Base-by-base conservation (phyloP, 495 filamentous ascomycete species). In the Echria macrotheca region DNA sequence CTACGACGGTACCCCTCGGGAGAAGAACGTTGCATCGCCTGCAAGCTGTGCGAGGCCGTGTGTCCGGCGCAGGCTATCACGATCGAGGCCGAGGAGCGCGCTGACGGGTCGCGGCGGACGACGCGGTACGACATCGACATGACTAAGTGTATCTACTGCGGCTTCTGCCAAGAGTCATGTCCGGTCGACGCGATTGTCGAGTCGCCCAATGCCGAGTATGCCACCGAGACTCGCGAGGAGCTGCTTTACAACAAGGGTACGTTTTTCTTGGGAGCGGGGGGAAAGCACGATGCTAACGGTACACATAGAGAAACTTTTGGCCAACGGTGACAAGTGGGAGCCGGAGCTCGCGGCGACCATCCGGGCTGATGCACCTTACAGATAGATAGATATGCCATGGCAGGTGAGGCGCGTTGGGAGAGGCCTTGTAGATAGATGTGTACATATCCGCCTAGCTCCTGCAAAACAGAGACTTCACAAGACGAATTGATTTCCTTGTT, bases 101-200 rank as follows among this genome's bases (percentile, higher is more conserved):
- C 84, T 61, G 93, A 98, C 61, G 93, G 93, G 36, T 93, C 87
- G 58, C 80, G 93, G 63, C 80, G 93, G 60, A 98, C 93, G 39
- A 96, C 91, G 43, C 82, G 91, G 64, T 98, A 98, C 72, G 93
- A 98, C 72, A 95, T 98, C 67, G 93, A 98, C 76, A 98, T 98
- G 93, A 97, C 93, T 64, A 98, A 98, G 77, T 98, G 93, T 72
- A 98, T 98, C 67, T 98, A 97, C 79, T 98, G 93, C 66, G 93
- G 93, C 11, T 94, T 94, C 76, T 98, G 93, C 78, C 93, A 98
- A 73, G 93, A 98, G 76, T 94, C 87, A 55, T 98, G 93, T 71
- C 93, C 93, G 23, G 93, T 97, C 24, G 93, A 98, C 70, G 93
- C 93, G 28, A 97, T 98, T 67, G 93, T 98, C 35, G 91, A 95